Evolutionary conservation across 257 asterid genomes (phyloP), one percentile per base, ranked within the genome.

Genomic region (Leptodermis oblonga): DNA sequence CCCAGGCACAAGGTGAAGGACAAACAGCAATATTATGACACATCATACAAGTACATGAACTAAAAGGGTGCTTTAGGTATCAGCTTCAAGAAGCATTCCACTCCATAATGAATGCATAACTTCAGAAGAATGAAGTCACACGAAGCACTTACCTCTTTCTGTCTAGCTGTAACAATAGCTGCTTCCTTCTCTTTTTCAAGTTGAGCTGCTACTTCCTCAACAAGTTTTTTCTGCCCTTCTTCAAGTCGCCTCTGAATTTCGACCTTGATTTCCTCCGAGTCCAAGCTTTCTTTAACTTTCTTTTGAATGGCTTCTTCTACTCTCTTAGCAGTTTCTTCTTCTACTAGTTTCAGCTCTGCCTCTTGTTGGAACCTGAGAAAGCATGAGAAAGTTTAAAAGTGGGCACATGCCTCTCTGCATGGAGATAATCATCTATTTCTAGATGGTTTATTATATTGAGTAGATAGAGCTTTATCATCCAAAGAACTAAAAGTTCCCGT

Each of bases 271-370:
- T 85, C 90, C 63, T 76, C 87, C 30, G 84, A 73, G 67, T 81
- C 82, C 87, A 95, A 85, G 71, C 90, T 85, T 82, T 89, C 97
- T 66, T 84, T 85, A 56, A 95, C 98, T 78, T 78, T 88, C 79
- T 82, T 87, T 76, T 73, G 86, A 78, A 92, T 88, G 70, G 86
- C 89, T 73, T 80, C 90, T 66, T 82, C 88, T 54, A 92, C 86
- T 81, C 99, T 86, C 76, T 73, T 87, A 39, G 95, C 81, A 62
- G 98, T 95, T 91, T 95, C 98, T 89, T 95, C 99, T 78, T 95
- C 98, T 65, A 95, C 81, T 73, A 95, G 69, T 79, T 85, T 85
- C 74, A 85, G 49, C 85, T 95, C 99, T 74, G 97, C 96, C 82
- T 89, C 99, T 77, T 85, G 83, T 67, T 88, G 99, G 69, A 91